Conservation (phyloP, 2,329 filamentous ascomycete species). For the Albifimbria verrucaria region DNA sequence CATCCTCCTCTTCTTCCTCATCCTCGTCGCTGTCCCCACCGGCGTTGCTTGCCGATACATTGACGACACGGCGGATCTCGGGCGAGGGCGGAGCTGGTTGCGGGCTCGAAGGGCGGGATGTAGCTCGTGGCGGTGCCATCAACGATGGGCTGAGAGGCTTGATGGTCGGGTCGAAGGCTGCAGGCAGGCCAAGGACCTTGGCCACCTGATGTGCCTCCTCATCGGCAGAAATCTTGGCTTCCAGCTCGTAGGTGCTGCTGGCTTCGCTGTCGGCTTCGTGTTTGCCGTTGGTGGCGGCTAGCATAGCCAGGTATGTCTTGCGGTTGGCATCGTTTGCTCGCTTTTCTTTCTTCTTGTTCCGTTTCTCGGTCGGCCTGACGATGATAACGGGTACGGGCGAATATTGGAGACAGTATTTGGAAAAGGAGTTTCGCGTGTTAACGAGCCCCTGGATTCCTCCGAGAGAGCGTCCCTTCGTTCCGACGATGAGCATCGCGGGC, state of each 20-base stretch:
- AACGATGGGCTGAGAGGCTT: constrained; percentile 46
- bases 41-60: constrained; percentile 28
- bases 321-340: constrained; percentile 72
- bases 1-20: constrained; percentile 35
- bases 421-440: constrained; percentile 75
- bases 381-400: constrained; percentile 92
- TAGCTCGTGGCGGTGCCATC: constrained; percentile 10
- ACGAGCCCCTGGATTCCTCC: constrained; percentile 84
- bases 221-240: constrained; percentile 52
- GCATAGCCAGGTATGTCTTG: constrained; percentile 73
- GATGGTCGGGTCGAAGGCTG: constrained; percentile 61
- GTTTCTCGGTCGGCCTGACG: constrained; percentile 81
- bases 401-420: constrained; percentile 92
- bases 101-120: constrained; percentile 14
- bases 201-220: constrained; percentile 65
- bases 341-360: constrained; percentile 86
- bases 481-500: constrained; percentile 86
- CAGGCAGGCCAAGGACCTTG: constrained; percentile 59
- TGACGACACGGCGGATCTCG: constrained; percentile 16
- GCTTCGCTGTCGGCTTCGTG: constrained; percentile 57
- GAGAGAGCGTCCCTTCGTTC: constrained; percentile 78
- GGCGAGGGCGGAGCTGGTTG: constrained; percentile 12
- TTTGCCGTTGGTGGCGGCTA: constrained; percentile 58
- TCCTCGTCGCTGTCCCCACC: constrained; percentile 37
- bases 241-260: constrained; percentile 51